Percentiles rank a stretch among this genome's conserved stretches.
phyloP scores from a whole-genome alignment of 345 rosid species.

The Rhodamnia argentea region DNA sequence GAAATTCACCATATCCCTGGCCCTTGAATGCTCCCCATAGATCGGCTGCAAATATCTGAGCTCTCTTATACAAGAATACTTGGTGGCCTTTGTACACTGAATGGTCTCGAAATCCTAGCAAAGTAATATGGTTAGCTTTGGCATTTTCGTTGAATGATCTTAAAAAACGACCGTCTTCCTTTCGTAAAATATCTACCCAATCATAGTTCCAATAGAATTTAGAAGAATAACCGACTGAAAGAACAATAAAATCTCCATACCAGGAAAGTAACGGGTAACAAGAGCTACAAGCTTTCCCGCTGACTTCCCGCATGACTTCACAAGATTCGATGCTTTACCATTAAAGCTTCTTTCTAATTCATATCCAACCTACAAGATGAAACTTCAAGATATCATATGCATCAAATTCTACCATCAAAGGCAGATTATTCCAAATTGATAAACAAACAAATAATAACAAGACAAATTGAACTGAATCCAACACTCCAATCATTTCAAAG shows the following conservation, averaged over 20 bases:
- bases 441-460: not conserved
- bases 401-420: not conserved
- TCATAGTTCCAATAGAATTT: not conserved
- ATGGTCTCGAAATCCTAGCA: slow-evolving; percentile 62
- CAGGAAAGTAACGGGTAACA: slow-evolving; percentile 56
- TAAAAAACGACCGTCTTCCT: not conserved
- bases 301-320: slow-evolving; percentile 59
- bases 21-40: slow-evolving; percentile 83
- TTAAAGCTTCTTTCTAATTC: slow-evolving; percentile 60
- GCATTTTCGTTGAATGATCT: not conserved
- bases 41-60: slow-evolving; percentile 79
- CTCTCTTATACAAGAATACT: slow-evolving; percentile 70
- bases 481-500: not conserved
- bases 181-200: not conserved
- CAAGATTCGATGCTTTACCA: slow-evolving; percentile 62
- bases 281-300: slow-evolving; percentile 69
- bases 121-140: not conserved
- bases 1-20: slow-evolving; percentile 57
- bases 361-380: slow-evolving; percentile 45
- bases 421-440: not conserved
- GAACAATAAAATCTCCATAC: slow-evolving; percentile 12
- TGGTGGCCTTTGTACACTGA: slow-evolving; percentile 70
- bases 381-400: not conserved
- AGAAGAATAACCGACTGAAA: not conserved
- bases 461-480: not conserved